Conservation (phyloP, 1,284 basidiomycete species). For the Inonotus hispidus region DNA sequence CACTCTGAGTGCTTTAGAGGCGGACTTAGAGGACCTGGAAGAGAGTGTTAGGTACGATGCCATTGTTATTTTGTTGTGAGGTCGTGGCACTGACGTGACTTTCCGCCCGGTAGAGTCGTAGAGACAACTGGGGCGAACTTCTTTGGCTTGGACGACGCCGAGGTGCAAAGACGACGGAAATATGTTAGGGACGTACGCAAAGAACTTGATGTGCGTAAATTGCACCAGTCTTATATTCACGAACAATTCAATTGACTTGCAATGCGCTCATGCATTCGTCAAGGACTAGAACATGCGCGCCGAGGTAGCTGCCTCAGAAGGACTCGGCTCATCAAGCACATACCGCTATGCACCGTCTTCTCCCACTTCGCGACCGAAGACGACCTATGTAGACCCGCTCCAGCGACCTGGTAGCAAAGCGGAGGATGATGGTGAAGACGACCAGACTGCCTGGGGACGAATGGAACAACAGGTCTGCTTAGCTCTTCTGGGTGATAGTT, state of each 20-base stretch:
- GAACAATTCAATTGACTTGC: not conserved
- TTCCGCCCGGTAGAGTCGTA: slow-evolving; percentile 51
- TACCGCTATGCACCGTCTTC: slow-evolving; percentile 12
- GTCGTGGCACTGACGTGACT: not conserved
- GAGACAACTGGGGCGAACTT: slow-evolving; percentile 77
- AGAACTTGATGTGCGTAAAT: slow-evolving; percentile 68
- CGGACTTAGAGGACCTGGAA: slow-evolving; percentile 83
- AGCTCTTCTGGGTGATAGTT: not conserved
- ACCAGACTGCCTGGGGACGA: slow-evolving; percentile 71
- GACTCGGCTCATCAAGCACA: not conserved
- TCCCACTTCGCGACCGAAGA: slow-evolving; percentile 9
- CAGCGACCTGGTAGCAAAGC: slow-evolving; percentile 8
- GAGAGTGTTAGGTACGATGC: slow-evolving; percentile 72
- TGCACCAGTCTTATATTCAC: not conserved
- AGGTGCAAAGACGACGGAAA: slow-evolving; percentile 65
- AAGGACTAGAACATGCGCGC: slow-evolving; percentile 22
- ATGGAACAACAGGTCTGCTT: slow-evolving; percentile 72
- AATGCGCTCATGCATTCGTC: slow-evolving; percentile 19
- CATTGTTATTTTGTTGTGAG: not conserved
- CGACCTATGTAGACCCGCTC: not conserved
- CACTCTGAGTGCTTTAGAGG: slow-evolving; percentile 70
- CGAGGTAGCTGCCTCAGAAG: slow-evolving; percentile 29
- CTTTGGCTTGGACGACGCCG: slow-evolving; percentile 73
- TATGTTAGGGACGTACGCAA: slow-evolving; percentile 71
- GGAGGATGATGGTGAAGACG: slow-evolving; percentile 42